Conservation (phyloP, 139 green algal genomes). For the Chlamydomonas applanata region DNA sequence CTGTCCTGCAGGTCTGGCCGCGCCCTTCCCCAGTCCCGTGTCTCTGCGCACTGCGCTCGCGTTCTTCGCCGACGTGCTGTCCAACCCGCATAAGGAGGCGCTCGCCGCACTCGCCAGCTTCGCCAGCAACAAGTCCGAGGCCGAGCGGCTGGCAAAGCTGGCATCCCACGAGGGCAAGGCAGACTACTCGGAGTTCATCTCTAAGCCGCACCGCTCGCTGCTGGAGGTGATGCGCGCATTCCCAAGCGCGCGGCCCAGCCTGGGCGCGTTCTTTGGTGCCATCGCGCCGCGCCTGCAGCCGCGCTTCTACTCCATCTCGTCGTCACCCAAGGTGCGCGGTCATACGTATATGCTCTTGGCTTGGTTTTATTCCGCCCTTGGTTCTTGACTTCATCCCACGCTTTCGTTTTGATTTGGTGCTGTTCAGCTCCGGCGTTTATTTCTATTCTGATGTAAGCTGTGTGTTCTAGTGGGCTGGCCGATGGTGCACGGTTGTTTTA, state of each 20-base stretch:
- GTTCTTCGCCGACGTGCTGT: conserved; percentile 79
- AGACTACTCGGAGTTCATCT: conserved; percentile 66
- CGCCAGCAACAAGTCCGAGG: conserved; percentile 57
- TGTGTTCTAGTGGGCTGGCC: too few relatives aligned
- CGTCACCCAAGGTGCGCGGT: conserved; percentile 43
- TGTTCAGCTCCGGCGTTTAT: too few relatives aligned
- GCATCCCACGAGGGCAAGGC: conserved; percentile 64
- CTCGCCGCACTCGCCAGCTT: conserved; percentile 74
- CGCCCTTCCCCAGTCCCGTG: conserved; percentile 66
- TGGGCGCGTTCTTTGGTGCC: conserved; percentile 88
- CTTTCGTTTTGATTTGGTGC: too few relatives aligned
- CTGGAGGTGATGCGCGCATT: conserved; percentile 78
- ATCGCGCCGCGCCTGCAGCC: conserved; percentile 73
- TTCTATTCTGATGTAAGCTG: too few relatives aligned
- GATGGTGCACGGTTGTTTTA: too few relatives aligned
- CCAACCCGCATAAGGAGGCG: conserved; percentile 67
- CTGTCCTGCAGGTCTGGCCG: conserved; percentile 33
- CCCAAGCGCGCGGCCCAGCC: conserved; percentile 66
- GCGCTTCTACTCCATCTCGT: conserved; percentile 90
- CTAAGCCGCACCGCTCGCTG: conserved; percentile 32
- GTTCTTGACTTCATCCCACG: too few relatives aligned
- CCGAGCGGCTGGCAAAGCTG: conserved; percentile 59
- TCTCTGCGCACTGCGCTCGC: conserved; percentile 69
- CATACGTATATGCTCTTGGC: too few relatives aligned
- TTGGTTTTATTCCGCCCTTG: too few relatives aligned